Evolutionary conservation across 345 rosid genomes (phyloP), one percentile per base, ranked within the genome.

Genomic region (Populus simonii): DNA sequence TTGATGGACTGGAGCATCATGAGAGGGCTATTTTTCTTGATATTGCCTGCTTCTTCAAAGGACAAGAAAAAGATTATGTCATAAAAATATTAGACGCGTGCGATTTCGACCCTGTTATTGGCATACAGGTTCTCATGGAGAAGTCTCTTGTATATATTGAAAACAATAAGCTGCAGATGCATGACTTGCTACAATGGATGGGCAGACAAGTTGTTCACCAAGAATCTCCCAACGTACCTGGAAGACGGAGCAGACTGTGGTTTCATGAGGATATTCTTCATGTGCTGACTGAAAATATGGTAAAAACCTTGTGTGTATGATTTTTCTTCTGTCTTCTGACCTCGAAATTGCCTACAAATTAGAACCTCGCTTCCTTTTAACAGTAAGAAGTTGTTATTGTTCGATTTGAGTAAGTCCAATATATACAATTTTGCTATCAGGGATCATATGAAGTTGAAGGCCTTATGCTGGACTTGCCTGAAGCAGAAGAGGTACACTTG

Each of bases 41-140:
- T 20, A 68, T 74, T 45, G 84, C 78, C 1, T 82, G 84, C 55
- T 82, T 82, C 75, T 78, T 82, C 35, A 78, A 69, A 39, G 84
- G 81, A 0, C 6, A 45, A 72, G 76, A 66, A 5, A 41, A 16
- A 38, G 73, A 70, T 74, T 45, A 33, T 20, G 69, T 70, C 1
- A 36, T 22, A n/a, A 36, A 70, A 22, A 27, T 78, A 22, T 33
- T 82, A 23, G 79, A 74, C 55, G 73, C 61, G 0, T 78, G 81
- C 66, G 73, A 12, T 39, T 71, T 82, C 47, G 2, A 25, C 65
- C 31, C 74, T 23, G 72, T 7, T 15, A 53, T 65, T 39, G 74
- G 79, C 31, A 25, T 82, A 47, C 25, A n/a, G 55, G 53, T 74
- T 75, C 84, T 82, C 49, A 23, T 62, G 6, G 82, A 82, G 57